Base-by-base conservation (phyloP, 1,139 yeast genomes). In the Nakaseomyces delphensis region DNA sequence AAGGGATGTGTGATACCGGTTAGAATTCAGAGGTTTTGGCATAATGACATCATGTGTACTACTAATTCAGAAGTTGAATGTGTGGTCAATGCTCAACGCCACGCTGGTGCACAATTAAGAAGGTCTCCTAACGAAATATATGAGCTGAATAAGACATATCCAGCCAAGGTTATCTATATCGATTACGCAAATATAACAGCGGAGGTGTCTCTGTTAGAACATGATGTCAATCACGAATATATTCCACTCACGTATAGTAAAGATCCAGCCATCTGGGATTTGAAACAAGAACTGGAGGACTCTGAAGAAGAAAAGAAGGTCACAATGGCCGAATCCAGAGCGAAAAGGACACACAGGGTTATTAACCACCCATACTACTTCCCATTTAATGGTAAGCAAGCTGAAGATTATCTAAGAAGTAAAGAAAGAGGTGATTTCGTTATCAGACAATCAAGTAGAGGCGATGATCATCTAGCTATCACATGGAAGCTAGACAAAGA, bases 401-500 rank as follows among this genome's bases (percentile, higher is more conserved):
- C 99, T 0, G 97, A 91, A 63, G 95, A 85, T 55, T 89, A 74
- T 55, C 71, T 91, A 57, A 96, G 96, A 10, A 84, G 95, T 13
- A 76, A 83, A 62, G 77, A 80, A 38, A 81, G 89, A 47, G 99
- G 99, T 40, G 96, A 86, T 55, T 77, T 87, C 66, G 95, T 93
- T 25, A 85, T 91, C 45, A 77, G 99, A 53, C 98, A 97, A 9
- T 87, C 96, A 1, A 85, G 95, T 6, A 79, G 81, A 48, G 98
- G 98, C 28, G 73, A 77, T 36, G 83, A 85, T 51, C 96, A 79
- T 62, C 73, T 91, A 54, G 89, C 96, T 2, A 83, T 89, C 32
- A 91, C 99, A 0, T 91, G 98, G 97, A 91, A 91, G 61, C 89
- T 93, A 31, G 91, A 86, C 47, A 91, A 84, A 56, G 83, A 81